Conservation (phyloP, 768 basidiomycete genomes). For the Lentinula lateritia region DNA sequence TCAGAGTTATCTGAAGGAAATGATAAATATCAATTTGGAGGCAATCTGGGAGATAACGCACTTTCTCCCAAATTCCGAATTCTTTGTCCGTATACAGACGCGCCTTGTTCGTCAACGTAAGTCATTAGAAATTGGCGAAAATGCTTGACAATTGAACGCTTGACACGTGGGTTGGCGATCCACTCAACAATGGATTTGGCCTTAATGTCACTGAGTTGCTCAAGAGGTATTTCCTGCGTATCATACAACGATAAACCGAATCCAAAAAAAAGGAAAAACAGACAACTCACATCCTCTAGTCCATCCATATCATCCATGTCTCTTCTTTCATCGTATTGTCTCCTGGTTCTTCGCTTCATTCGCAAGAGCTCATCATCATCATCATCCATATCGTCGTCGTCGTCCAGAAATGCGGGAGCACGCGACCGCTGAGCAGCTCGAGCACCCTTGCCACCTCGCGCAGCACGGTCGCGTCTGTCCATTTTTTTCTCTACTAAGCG, state of each 20-base stretch:
- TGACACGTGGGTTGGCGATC: constrained; percentile 91
- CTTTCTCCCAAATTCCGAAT: constrained; percentile 95
- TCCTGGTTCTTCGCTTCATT: constrained; percentile 77
- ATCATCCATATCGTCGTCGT: constrained; percentile 74
- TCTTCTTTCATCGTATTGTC: constrained; percentile 90
- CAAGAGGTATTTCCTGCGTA: constrained; percentile 81
- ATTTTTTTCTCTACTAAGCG: constrained; percentile 83
- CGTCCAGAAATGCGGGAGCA: constrained; percentile 84
- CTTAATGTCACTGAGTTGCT: constrained; percentile 96
- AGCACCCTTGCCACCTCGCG: constrained; percentile 60
- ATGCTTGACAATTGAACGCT: constrained; percentile 84
- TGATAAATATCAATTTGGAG: constrained; percentile 2
- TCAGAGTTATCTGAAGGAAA: constrained; percentile 78
- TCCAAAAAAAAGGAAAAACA: constrained; percentile 1
- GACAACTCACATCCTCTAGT: constrained; percentile 66
- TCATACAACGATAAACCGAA: constrained; percentile 10
- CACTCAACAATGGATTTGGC: constrained; percentile 96
- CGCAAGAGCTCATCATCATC: constrained; percentile 58
- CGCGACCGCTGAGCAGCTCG: constrained; percentile 76
- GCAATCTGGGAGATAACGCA: constrained; percentile 27
- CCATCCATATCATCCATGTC: constrained; percentile 91
- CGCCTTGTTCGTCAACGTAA: constrained; percentile 86
- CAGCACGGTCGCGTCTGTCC: constrained; percentile 80
- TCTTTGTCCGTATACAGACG: constrained; percentile 90
- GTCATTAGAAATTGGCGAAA: constrained; percentile 96